phyloP scores from a whole-genome alignment of 257 asterid genomes.

The Galeopsis tetrahit region DNA sequence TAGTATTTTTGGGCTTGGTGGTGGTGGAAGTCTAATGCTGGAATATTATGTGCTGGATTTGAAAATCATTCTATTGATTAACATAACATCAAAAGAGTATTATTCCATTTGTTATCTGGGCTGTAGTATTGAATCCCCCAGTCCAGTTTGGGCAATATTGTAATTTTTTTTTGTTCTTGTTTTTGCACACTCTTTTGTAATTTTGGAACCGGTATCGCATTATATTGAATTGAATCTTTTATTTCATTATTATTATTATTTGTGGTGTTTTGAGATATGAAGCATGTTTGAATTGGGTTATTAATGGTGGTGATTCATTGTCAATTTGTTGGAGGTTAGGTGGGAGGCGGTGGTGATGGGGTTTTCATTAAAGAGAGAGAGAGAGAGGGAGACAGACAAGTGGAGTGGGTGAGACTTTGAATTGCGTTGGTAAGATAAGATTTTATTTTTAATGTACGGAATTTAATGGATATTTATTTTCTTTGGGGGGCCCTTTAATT shows the following conservation, averaged over 20 bases:
- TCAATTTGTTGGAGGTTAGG: background rate
- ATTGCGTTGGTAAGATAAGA: background rate
- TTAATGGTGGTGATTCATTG: background rate
- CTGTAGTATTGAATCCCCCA: constrained; percentile 40
- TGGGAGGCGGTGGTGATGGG: background rate
- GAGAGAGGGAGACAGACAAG: background rate
- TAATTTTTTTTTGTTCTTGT: constrained; percentile 12
- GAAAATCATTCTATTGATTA: constrained; percentile 37
- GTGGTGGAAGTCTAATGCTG: constrained; percentile 36
- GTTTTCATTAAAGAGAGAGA: background rate
- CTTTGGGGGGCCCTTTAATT: background rate
- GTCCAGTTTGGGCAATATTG: constrained; percentile 42
- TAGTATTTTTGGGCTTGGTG: constrained; percentile 50
- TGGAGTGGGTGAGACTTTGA: constrained; percentile 19
- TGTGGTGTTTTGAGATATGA: background rate
- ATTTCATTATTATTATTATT: background rate
- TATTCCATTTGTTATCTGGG: constrained; percentile 49
- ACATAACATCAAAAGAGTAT: constrained; percentile 38
- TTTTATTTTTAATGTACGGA: background rate
- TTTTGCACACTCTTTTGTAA: background rate
- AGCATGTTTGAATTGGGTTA: background rate
- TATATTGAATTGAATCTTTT: constrained; percentile 31
- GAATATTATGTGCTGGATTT: constrained; percentile 29
- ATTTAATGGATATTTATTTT: background rate
- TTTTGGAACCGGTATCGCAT: constrained; percentile 25